Base-by-base conservation (phyloP, 208 protist genomes). In the Leishmania martiniquensis region DNA sequence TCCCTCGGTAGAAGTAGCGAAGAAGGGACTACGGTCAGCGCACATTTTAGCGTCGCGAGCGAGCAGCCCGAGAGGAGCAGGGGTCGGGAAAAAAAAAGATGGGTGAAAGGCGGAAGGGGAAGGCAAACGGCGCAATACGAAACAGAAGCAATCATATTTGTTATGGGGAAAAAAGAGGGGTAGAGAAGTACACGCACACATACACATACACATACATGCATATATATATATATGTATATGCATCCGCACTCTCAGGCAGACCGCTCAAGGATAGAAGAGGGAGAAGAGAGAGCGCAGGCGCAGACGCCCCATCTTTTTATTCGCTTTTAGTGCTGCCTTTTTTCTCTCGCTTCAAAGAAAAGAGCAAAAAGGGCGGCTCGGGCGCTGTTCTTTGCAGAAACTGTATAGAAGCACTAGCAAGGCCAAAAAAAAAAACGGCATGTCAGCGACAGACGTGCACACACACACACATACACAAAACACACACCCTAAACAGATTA, bases 61-160 rank as follows among this genome's bases (percentile, higher is more conserved):
- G 34, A 44, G 37, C 60, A 39, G 12, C 34, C 42, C 13, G 60
- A 9, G 17, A 5, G 34, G 44, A 39, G 22, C 32, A n/a, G 42
- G 51, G 13, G 6, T 5, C 2, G 10, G 1, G 25, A 49, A 52
- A 32, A 17, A 12, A 70, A 15, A 20, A 17, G 32, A 22, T 10
- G 62, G 39, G 20, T 47, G 39, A 47, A 6, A 75, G 42, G 39
- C 0, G 55, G 42, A 49, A 54, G 49, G n/a, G n/a, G 9, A 63
- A 39, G 69, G 45, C 22, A 20, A 68, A 37, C 25, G 7, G 45
- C 34, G 45, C 71, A 69, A 77, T 55, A 59, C 69, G 74, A 81
- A 66, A 78, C 73, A 75, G 29, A 66, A 66, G 34, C 34, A 20
- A 66, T 44, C 17, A n/a, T 20, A 25, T 34, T n/a, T 29, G 60